These are phyloP conservation scores for Thamnidium elegans DNA, from an alignment of 192 early-diverging fungal species.

Conservation along the genomic window DNA sequence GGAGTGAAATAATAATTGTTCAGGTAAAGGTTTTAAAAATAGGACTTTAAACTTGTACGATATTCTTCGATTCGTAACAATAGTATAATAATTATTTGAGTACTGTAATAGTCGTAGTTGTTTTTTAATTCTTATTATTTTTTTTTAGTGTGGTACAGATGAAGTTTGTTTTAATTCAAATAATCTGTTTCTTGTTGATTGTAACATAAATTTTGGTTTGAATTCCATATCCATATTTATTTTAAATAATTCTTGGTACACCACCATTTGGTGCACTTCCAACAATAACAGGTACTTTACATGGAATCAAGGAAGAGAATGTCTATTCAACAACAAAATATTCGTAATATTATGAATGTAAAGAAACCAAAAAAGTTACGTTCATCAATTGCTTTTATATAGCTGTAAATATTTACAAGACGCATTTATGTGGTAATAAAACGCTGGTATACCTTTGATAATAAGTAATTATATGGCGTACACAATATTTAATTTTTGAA, in stretches of 20 bases:
- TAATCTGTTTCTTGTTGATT: neutral
- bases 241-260: neutral
- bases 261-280: too few relatives aligned
- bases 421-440: too few relatives aligned
- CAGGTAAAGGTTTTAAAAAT: too few relatives aligned
- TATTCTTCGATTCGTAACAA: too few relatives aligned
- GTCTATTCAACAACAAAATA: constrained; percentile 17
- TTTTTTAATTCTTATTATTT: too few relatives aligned
- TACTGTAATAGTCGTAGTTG: too few relatives aligned
- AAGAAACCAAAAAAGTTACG: constrained; percentile 16
- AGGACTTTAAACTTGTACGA: too few relatives aligned
- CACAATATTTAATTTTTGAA: constrained; percentile 18
- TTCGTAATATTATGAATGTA: constrained; percentile 16
- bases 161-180: neutral
- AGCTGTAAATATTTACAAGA: too few relatives aligned
- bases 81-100: too few relatives aligned
- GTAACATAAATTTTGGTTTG: neutral
- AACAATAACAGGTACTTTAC: too few relatives aligned
- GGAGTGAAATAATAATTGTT: too few relatives aligned
- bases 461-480: constrained; percentile 16
- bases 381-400: constrained; percentile 18
- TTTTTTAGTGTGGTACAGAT: too few relatives aligned
- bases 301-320: constrained; percentile 13
- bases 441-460: constrained; percentile 12
- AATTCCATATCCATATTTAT: neutral